Evolutionary conservation across 2,329 filamentous ascomycete species (phyloP), one percentile per base, ranked within the genome.

Genomic region (Cytospora piceae): DNA sequence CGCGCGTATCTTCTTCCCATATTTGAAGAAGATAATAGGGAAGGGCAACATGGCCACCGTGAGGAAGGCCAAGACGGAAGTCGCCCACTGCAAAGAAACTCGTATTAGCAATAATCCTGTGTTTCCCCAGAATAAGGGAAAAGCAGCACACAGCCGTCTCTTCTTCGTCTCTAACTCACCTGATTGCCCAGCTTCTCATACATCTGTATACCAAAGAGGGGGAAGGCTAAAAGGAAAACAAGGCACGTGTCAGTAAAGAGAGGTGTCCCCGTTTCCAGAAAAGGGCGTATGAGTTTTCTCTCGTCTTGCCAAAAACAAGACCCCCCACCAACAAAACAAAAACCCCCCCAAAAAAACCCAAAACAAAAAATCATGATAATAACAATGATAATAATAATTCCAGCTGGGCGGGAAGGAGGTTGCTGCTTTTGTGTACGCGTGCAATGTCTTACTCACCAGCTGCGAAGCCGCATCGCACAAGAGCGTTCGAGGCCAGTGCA

Each of bases 401-500:
- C 69, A 69, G 70, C 70, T 69, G 72, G 65, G 65, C 56, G 69
- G 70, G 59, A 65, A 67, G 54, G 66, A 60, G 63, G 64, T 54
- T 66, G 59, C 49, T 64, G 31, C 55, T 51, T 5, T 12, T 31
- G 29, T 46, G 31, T 39, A 46, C 62, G 51, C 49, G 57, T 65
- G 37, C 32, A 57, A 60, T 58, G 51, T 20, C 32, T 58, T 24
- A 56, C 63, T 60, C 37, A 61, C 49, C 34, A 39, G 34, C 83
- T 67, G 90, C 93, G 80, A 96, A 95, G 24, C 84, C 82, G 69
- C 89, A 93, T 61, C 94, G 85, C 65, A 90, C 85, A 75, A 95
- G 92, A 56, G 89, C 90, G 73, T 96, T 95, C 54, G 93, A 92
- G 15, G 93, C 92, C 76, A 97, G 82, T 4, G 93, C 92, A 65